These are phyloP conservation scores for Balakata baccata DNA, from an alignment of 345 rosid genomes.

Conservation along the genomic window DNA sequence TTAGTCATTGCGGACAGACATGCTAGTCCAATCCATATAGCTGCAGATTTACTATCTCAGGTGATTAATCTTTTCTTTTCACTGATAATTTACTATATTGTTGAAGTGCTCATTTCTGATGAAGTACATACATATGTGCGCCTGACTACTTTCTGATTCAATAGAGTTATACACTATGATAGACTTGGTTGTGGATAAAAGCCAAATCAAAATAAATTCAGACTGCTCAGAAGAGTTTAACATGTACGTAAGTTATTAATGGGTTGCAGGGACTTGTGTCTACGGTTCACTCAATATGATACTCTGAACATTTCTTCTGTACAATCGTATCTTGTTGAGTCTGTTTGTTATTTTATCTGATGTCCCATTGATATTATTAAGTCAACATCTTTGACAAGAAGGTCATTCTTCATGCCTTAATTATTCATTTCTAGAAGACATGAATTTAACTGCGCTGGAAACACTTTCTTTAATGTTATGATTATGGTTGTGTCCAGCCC, in stretches of 20 bases:
- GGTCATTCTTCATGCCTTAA: background rate
- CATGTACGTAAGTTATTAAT: background rate
- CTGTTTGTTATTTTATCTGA: background rate
- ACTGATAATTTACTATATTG: background rate
- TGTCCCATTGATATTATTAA: too few species aligned
- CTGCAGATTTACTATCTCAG: slow-evolving; percentile 94
- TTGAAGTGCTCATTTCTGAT: background rate
- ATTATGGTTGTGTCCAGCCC: background rate
- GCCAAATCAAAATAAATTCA: background rate
- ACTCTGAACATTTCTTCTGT: background rate
- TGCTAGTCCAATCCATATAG: slow-evolving; percentile 84
- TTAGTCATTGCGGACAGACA: slow-evolving; percentile 78
- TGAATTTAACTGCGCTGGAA: background rate
- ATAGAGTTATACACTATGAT: background rate
- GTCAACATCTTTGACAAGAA: too few species aligned
- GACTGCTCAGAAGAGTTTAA: too few species aligned
- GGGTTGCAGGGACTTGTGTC: background rate
- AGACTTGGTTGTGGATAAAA: background rate
- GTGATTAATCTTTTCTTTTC: slow-evolving; percentile 26
- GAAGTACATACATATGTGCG: background rate
- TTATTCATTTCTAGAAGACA: background rate
- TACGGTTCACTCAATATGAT: background rate
- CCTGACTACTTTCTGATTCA: background rate
- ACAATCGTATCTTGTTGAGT: background rate
- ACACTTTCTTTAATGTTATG: background rate